These are phyloP conservation scores for Cordyceps farinosa DNA, from an alignment of 2,329 filamentous ascomycete species.

Conservation along the genomic window DNA sequence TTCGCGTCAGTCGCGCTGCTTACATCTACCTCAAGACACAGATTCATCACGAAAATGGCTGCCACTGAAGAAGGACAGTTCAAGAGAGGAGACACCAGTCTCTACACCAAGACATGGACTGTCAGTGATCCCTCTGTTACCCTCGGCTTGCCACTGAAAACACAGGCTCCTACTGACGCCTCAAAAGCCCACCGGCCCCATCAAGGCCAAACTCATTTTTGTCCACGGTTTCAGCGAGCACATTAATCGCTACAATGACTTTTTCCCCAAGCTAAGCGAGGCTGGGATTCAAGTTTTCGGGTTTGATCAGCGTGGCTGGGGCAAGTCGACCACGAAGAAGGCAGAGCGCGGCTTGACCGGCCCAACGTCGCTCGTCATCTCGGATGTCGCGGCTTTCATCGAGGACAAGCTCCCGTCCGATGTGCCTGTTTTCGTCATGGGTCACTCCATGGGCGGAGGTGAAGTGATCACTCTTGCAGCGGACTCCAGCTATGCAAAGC, in stretches of 20 bases:
- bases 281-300: slow-evolving; percentile 71
- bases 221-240: slow-evolving; percentile 91
- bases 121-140: slow-evolving; percentile 36
- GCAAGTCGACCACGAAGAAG: slow-evolving; percentile 61
- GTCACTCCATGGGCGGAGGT: slow-evolving; percentile 88
- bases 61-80: slow-evolving; percentile 50
- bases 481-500: slow-evolving; percentile 46
- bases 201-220: slow-evolving; percentile 72
- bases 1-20: background rate
- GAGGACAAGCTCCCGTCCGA: slow-evolving; percentile 50
- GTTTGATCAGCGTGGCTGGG: slow-evolving; percentile 90
- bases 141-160: background rate
- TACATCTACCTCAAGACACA: background rate
- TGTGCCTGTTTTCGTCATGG: slow-evolving; percentile 75
- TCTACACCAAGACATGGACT: slow-evolving; percentile 58
- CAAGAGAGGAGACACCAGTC: slow-evolving; percentile 39
- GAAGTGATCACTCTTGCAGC: slow-evolving; percentile 63
- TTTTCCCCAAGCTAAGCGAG: slow-evolving; percentile 68
- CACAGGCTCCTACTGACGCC: background rate
- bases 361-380: slow-evolving; percentile 66
- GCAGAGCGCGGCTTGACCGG: slow-evolving; percentile 70
- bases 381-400: slow-evolving; percentile 76
- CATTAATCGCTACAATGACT: slow-evolving; percentile 68
- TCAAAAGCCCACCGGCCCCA: slow-evolving; percentile 49
- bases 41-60: slow-evolving; percentile 29